Conservation (phyloP, 2,329 filamentous ascomycete genomes). For the Sclerotinia glacialis region DNA sequence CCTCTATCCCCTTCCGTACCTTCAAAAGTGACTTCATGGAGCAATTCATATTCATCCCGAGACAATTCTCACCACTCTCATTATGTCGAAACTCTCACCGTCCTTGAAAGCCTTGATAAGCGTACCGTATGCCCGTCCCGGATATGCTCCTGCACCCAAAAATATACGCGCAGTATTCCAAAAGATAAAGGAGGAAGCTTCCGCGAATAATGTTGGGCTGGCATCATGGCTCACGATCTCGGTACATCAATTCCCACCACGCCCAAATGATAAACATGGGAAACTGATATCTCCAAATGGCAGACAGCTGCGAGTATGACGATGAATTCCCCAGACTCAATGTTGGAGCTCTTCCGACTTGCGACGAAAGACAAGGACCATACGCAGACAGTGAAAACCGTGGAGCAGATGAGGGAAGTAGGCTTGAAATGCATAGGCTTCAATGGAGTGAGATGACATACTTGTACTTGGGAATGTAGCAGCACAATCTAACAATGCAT, state of each 20-base stretch:
- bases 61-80: background rate
- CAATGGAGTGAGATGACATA: conserved; percentile 52
- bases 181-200: conserved; percentile 61
- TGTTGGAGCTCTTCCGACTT: conserved; percentile 51
- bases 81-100: conserved; percentile 71
- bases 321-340: conserved; percentile 77
- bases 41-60: background rate
- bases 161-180: conserved; percentile 63
- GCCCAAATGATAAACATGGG: too few relatives aligned
- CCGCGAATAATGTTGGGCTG: conserved; percentile 57
- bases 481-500: background rate
- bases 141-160: conserved; percentile 61
- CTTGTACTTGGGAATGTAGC: background rate
- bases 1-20: background rate
- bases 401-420: conserved; percentile 72
- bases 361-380: conserved; percentile 33
- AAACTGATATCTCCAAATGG: conserved; percentile 1
- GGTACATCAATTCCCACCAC: conserved; percentile 42
- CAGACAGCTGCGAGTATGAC: conserved; percentile 81
- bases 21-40: conserved; percentile 7
- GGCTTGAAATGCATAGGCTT: conserved; percentile 76
- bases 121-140: conserved; percentile 63
- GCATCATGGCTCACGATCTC: conserved; percentile 67
- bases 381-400: conserved; percentile 39
- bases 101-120: conserved; percentile 73